Base-by-base conservation (phyloP, 2,329 filamentous ascomycete species). In the Niveomyces coronatus region DNA sequence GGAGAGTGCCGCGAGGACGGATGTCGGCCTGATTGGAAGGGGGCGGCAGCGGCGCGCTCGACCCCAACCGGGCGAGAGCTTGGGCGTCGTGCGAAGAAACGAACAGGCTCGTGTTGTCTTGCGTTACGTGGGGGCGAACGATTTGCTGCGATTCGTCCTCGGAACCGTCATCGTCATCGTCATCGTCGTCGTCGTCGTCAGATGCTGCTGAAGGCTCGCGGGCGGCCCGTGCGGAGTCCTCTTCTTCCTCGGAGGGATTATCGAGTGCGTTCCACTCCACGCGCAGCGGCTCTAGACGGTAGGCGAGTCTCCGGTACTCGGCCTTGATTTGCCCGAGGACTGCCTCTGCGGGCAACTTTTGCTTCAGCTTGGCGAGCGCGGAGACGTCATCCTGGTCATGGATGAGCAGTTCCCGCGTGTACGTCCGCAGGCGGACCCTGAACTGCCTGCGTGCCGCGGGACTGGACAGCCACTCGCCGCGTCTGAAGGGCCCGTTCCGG, bases 91-190 rank as follows among this genome's bases (percentile, higher is more conserved):
- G 9, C 3, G 14, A 14, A n/a, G 16, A 11, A 5, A 6, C n/a
- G 19, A 34, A 34, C 10, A 16, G 13, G 11, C 18, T 24, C 11
- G 2, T 3, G 9, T 19, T 26, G 13, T 24, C 31, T 3, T 34
- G n/a, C 24, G 31, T 3, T 2, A 18, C 7, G 10, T 24, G 3
- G 8, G 24, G 6, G 24, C 37, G 37, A 9, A 34, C 26, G 24
- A 34, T 34, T 13, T 23, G 31, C 10, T 34, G 31, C 17, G 31
- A 34, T 11, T 50, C 51, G 4, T 47, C 47, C 0, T 56, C 52
- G 3, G 44, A 44, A 7, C 39, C 41, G 7, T 41, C 37, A 3
- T 47, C 41, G 10, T 27, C 19, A 14, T 18, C 9, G 9, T 48
- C 49, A 3, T 47, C 44, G 0, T 53, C 50, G 2, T 28, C 17